Evolutionary conservation across 352 stramenopile genomes (phyloP).

Genomic region (Thalassiosira livingstoniorum): DNA sequence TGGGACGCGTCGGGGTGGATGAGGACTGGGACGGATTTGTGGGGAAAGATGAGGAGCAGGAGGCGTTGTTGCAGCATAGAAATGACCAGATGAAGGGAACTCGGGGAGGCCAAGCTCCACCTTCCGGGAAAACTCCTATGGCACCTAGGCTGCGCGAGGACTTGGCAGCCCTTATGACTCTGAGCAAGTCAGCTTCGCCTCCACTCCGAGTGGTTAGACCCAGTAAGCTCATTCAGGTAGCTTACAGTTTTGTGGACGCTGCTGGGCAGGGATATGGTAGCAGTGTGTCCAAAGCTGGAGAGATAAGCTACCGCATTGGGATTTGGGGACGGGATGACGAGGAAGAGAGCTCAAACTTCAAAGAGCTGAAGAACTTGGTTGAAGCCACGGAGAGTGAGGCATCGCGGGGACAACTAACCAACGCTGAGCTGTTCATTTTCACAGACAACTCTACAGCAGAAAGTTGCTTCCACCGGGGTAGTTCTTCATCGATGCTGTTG

Average conservation of each 20-base stretch:
- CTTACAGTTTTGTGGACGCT: slow-evolving; percentile 64
- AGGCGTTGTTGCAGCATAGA: not conserved
- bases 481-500: slow-evolving; percentile 46
- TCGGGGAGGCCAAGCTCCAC: too few species aligned
- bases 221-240: slow-evolving; percentile 2
- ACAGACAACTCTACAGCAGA: slow-evolving; percentile 75
- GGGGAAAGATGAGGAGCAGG: not conserved
- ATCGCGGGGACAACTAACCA: slow-evolving; percentile 3
- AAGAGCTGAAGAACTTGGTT: slow-evolving; percentile 57
- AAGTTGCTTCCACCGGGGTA: slow-evolving; percentile 50
- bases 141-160: slow-evolving; percentile 49
- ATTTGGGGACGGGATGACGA: slow-evolving; percentile 32
- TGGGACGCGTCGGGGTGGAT: not conserved
- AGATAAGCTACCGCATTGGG: slow-evolving; percentile 27
- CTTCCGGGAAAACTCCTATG: not conserved
- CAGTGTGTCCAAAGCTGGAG: not conserved
- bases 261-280: slow-evolving; percentile 51
- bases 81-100: not conserved
- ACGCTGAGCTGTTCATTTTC: slow-evolving; percentile 70
- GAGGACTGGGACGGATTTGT: not conserved
- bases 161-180: slow-evolving; percentile 35
- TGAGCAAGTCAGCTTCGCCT: slow-evolving; percentile 33
- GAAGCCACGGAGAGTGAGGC: slow-evolving; percentile 35
- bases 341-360: slow-evolving; percentile 54
- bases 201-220: slow-evolving; percentile 16